Conservation (phyloP, 192 early-diverging fungal genomes). For the Coemansia sp. region DNA sequence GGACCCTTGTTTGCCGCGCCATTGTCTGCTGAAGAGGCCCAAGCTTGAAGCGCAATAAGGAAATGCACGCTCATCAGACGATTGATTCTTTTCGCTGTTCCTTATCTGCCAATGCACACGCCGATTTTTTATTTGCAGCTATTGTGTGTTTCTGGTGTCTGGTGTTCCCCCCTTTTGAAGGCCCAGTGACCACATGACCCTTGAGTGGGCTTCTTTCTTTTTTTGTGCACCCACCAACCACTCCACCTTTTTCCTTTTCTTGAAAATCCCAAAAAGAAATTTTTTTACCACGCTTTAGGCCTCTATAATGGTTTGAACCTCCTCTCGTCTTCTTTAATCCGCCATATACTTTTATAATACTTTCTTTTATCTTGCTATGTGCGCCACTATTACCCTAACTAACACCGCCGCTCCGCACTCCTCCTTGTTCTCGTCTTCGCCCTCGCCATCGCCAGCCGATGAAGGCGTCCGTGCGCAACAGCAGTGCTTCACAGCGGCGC, state of each 20-base stretch:
- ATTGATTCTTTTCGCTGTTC: background rate
- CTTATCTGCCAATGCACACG: background rate
- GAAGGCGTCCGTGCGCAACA: background rate
- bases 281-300: background rate
- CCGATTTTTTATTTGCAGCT: background rate
- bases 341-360: conserved; percentile 2
- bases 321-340: background rate
- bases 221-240: background rate
- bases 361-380: conserved; percentile 7
- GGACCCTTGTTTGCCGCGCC: background rate
- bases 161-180: background rate
- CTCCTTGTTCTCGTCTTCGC: conserved; percentile 19
- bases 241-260: background rate
- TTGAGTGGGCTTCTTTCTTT: background rate
- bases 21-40: background rate
- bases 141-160: background rate
- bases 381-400: conserved; percentile 22
- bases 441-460: background rate
- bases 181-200: background rate
- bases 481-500: background rate
- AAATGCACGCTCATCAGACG: too few relatives aligned
- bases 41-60: background rate
- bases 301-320: background rate
- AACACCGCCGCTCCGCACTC: conserved; percentile 10
- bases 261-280: background rate